phyloP scores from a whole-genome alignment of 805 yeast genomes.

The Cyberlindnera petersonii region DNA sequence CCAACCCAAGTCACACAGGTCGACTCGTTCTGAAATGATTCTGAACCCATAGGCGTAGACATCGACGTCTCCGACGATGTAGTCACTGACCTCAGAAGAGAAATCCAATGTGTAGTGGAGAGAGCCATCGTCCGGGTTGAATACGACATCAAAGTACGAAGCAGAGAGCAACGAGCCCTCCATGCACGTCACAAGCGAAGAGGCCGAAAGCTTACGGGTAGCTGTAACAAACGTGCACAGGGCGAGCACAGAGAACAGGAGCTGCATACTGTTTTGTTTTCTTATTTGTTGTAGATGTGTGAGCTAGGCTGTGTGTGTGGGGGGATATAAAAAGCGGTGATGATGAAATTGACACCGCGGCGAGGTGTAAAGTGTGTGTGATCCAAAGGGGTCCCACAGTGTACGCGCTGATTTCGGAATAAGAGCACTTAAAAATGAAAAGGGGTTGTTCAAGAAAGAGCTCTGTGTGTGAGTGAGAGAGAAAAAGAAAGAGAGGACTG shows the following conservation, averaged over 20 bases:
- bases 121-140: constrained; percentile 67
- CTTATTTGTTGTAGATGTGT: too few relatives aligned
- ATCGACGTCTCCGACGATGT: constrained; percentile 63
- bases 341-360: too few relatives aligned
- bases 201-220: constrained; percentile 46
- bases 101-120: constrained; percentile 67
- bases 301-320: too few relatives aligned
- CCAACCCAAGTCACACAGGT: constrained; percentile 64
- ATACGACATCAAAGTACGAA: constrained; percentile 65
- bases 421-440: too few relatives aligned
- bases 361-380: too few relatives aligned
- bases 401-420: too few relatives aligned
- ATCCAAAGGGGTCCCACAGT: too few relatives aligned
- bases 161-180: constrained; percentile 71
- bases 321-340: too few relatives aligned
- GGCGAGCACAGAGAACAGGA: background rate
- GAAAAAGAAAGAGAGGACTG: too few relatives aligned
- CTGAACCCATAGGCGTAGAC: constrained; percentile 86
- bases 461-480: too few relatives aligned
- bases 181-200: constrained; percentile 85
- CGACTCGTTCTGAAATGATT: constrained; percentile 52
- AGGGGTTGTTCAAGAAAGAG: too few relatives aligned
- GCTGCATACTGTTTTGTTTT: too few relatives aligned
- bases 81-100: constrained; percentile 61
- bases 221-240: background rate